Conservation (phyloP, 1,284 basidiomycete species). For the Fomitopsis betulina region DNA sequence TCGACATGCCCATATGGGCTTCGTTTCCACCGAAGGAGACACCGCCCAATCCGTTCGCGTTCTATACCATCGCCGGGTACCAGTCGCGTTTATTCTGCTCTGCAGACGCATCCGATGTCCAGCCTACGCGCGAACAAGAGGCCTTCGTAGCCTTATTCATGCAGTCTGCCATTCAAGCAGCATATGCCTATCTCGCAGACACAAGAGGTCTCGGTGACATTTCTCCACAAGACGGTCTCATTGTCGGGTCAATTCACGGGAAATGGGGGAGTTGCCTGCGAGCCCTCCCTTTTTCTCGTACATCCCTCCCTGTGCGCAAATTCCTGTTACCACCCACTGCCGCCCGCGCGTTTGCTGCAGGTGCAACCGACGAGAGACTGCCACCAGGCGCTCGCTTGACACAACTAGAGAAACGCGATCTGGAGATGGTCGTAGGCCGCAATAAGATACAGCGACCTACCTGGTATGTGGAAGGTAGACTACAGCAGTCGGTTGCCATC, state of each 20-base stretch:
- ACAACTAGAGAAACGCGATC: not conserved
- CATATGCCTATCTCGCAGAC: not conserved
- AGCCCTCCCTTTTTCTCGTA: not conserved
- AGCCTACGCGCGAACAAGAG: not conserved
- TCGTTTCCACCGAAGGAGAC: not conserved
- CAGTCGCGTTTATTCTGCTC: not conserved
- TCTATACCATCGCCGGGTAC: not conserved
- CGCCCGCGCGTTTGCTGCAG: not conserved
- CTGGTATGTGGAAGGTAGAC: not conserved
- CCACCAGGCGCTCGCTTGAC: not conserved
- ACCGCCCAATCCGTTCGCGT: not conserved
- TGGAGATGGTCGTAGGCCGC: not conserved
- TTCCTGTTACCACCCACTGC: not conserved
- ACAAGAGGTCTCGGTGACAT: not conserved
- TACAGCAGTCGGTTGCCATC: not conserved
- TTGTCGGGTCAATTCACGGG: not conserved
- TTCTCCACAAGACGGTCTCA: not conserved
- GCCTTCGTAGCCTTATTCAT: not conserved
- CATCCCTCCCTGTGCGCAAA: not conserved
- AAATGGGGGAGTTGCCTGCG: not conserved
- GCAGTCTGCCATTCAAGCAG: not conserved
- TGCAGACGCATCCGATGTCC: not conserved
- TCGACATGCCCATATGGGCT: not conserved
- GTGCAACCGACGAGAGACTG: not conserved
- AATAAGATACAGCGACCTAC: not conserved